These are phyloP conservation scores for Lepidium campestre DNA, from an alignment of 441 rosid species.

Conservation along the genomic window DNA sequence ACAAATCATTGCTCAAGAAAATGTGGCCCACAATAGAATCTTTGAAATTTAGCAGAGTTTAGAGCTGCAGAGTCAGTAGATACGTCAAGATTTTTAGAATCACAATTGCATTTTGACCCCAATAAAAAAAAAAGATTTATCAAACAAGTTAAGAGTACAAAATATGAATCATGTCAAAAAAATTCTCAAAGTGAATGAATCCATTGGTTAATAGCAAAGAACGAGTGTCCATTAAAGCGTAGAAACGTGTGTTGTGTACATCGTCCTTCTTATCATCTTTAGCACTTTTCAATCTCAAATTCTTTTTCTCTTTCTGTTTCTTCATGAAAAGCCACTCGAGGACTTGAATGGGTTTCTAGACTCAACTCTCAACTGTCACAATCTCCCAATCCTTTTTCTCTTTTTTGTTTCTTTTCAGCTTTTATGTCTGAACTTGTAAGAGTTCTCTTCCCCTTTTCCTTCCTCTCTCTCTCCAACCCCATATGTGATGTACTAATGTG, in stretches of 20 bases:
- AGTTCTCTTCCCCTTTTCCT: neutral
- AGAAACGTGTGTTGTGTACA: slow-evolving; percentile 12
- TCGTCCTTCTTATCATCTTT: slow-evolving; percentile 11
- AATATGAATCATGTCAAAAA: too few species aligned
- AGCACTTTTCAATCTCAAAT: neutral
- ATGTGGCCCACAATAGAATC: slow-evolving; percentile 17
- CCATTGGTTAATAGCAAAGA: neutral
- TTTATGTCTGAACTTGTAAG: slow-evolving; percentile 13
- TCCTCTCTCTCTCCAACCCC: slow-evolving; percentile 14
- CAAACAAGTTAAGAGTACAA: too few species aligned
- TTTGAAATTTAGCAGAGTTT: slow-evolving; percentile 8
- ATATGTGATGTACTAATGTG: neutral
- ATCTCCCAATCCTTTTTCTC: neutral
- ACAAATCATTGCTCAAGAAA: slow-evolving; percentile 12
- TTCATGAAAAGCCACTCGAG: slow-evolving; percentile 22
- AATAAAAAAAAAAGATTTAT: too few species aligned
- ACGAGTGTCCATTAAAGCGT: neutral
- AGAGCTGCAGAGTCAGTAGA: slow-evolving; percentile 18
- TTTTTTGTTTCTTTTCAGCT: neutral
- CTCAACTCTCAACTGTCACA: slow-evolving; percentile 19
- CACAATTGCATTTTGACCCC: neutral
- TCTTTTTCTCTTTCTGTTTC: neutral
- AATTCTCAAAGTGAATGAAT: neutral
- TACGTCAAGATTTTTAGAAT: slow-evolving; percentile 6
- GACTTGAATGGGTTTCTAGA: slow-evolving; percentile 12